Evolutionary conservation across 1,139 yeast species (phyloP).

Genomic region (Suhomyces wounanorum): DNA sequence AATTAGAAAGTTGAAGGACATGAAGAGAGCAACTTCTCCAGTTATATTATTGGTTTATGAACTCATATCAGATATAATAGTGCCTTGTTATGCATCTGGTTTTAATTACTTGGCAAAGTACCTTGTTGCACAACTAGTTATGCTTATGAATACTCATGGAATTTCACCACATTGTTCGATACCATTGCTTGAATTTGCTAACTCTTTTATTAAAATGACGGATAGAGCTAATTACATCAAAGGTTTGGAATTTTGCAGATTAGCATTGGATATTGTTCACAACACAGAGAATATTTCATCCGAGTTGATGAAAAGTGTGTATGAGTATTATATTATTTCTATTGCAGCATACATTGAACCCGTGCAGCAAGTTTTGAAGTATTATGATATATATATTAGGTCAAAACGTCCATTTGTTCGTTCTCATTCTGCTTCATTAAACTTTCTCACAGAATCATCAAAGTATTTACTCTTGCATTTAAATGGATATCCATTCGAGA

Average conservation of each 20-base stretch:
- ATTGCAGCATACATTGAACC: slow-evolving; percentile 51
- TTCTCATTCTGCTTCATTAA: slow-evolving; percentile 13
- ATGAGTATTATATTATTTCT: slow-evolving; percentile 45
- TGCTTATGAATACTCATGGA: slow-evolving; percentile 30
- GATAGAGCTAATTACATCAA: slow-evolving; percentile 30
- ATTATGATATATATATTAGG: slow-evolving; percentile 29
- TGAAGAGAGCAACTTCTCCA: slow-evolving; percentile 30
- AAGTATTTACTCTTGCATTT: slow-evolving; percentile 21
- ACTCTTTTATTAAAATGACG: slow-evolving; percentile 39
- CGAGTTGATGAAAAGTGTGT: slow-evolving; percentile 42
- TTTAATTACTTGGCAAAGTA: slow-evolving; percentile 27
- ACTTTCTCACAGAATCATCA: slow-evolving; percentile 20
- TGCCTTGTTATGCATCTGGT: slow-evolving; percentile 34
- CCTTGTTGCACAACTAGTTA: slow-evolving; percentile 26
- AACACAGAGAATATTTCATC: slow-evolving; percentile 36
- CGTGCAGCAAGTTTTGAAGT: slow-evolving; percentile 35
- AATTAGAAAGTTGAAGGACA: slow-evolving; percentile 35
- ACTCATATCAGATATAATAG: slow-evolving; percentile 43
- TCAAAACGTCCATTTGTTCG: slow-evolving; percentile 21
- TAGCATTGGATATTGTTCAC: slow-evolving; percentile 44
- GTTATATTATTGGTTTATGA: slow-evolving; percentile 40
- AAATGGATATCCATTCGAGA: slow-evolving; percentile 20
- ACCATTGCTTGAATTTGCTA: slow-evolving; percentile 35
- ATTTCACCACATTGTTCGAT: slow-evolving; percentile 30
- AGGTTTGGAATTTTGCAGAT: slow-evolving; percentile 31